Conservation (phyloP, 2,329 filamentous ascomycete genomes). For the Pseudocercospora fuligena region DNA sequence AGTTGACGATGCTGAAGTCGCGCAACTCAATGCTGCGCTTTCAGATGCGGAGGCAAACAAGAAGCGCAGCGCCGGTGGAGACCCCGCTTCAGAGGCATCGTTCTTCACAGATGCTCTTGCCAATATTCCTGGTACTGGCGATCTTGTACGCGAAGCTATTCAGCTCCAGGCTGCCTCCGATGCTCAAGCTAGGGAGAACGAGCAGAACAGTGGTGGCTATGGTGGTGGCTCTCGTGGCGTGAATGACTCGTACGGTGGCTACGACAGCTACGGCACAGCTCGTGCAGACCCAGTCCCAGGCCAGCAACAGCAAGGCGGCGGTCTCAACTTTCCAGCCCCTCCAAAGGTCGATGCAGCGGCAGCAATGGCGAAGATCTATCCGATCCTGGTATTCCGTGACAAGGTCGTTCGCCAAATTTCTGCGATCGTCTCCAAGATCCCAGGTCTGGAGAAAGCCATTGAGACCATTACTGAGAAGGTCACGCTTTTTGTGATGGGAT, state of each 20-base stretch:
- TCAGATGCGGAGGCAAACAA: conserved; percentile 46
- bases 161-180: conserved; percentile 54
- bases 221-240: conserved; percentile 23
- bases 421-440: conserved; percentile 85
- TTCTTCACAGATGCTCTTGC: conserved; percentile 72
- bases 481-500: conserved; percentile 86
- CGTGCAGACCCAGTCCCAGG: conserved; percentile 19
- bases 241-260: conserved; percentile 29
- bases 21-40: conserved; percentile 52
- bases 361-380: conserved; percentile 74
- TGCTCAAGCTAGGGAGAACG: conserved; percentile 33
- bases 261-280: conserved; percentile 27
- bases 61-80: conserved; percentile 37
- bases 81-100: conserved; percentile 40
- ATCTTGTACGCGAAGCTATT: conserved; percentile 53
- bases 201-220: conserved; percentile 23
- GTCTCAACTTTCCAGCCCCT: conserved; percentile 36
- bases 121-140: conserved; percentile 69
- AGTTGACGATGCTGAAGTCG: conserved; percentile 53
- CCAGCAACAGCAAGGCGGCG: conserved; percentile 48
- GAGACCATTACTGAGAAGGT: conserved; percentile 93
- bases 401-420: conserved; percentile 88
- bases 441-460: conserved; percentile 84
- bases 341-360: conserved; percentile 34
- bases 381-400: conserved; percentile 91